Conservation (phyloP, 495 filamentous ascomycete genomes). For the Lasiosphaeria hispida region DNA sequence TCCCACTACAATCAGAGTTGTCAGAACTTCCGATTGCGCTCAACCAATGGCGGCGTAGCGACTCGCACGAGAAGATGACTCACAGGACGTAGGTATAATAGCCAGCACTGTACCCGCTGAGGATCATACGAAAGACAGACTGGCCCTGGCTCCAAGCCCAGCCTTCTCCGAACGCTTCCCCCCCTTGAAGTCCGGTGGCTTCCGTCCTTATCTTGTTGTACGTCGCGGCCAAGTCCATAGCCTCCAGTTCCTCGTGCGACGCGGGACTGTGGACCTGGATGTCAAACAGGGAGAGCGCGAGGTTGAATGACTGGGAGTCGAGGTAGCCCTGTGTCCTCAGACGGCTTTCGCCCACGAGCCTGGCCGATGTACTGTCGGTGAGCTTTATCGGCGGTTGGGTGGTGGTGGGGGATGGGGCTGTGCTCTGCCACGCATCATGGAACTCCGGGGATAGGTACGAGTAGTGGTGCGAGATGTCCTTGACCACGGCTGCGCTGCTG, state of each 20-base stretch:
- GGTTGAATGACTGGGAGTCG: background rate
- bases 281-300: background rate
- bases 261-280: background rate
- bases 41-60: background rate
- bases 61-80: background rate
- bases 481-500: background rate
- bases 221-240: background rate
- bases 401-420: background rate
- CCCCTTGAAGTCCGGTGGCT: background rate
- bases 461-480: background rate
- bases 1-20: background rate
- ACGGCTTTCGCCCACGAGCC: background rate
- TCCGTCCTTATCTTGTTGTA: conserved; percentile 2
- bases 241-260: conserved; percentile 4
- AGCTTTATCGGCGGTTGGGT: background rate
- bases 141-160: background rate
- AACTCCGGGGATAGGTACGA: background rate
- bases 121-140: background rate
- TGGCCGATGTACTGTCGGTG: background rate
- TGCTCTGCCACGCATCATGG: background rate
- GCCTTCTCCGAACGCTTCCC: background rate
- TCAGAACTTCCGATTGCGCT: background rate
- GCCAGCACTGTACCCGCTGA: background rate
- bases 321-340: background rate
- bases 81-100: conserved; percentile 5